Base-by-base conservation (phyloP, 192 early-diverging fungal species). In the Podila verticillata region DNA sequence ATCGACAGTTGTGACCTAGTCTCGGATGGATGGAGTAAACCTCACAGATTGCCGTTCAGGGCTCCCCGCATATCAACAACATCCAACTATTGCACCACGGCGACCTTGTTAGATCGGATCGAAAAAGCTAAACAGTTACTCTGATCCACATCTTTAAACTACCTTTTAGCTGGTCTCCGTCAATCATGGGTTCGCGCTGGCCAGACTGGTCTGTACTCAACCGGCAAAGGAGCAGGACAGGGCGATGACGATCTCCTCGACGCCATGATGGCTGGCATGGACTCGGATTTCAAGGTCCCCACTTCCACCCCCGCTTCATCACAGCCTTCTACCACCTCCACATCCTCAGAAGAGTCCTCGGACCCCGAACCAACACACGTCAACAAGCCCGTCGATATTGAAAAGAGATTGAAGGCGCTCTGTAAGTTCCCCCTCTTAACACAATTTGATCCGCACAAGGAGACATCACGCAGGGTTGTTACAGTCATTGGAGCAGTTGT, bases 181-280 rank as follows among this genome's bases (percentile, higher is more conserved):
- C 60, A 60, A 17, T 63, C 70, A 7, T 80, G 77, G 77, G 57
- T 72, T 48, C 69, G 77, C 36, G 77, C 66, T 20, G 61, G 65
- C 10, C 77, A 80, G 35, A 61, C 59, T 49, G 61, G 39, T 9
- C 26, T 80, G 59, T 80, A 80, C 59, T 80, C 77, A n/a, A 80
- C 77, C 48, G 68, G 68, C 47, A 68, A 70, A 32, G 49, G 35
- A 58, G 39, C 70, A 48, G 67, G 67, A 65, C 48, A 60, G 30
- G 75, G 65, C 35, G 74, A 77, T 48, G 70, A 80, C 31, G 77
- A 80, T 70, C 67, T 80, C 19, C 48, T 80, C 60, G 66, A 80
- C 20, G 77, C 77, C 8, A 80, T 80, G 77, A 64, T 80, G 77
- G 77, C 77, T 8, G 77, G 70, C 34, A 80, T 80, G 69, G 77